Evolutionary conservation across 768 basidiomycete genomes (phyloP).

Genomic region (Serendipita sp.): DNA sequence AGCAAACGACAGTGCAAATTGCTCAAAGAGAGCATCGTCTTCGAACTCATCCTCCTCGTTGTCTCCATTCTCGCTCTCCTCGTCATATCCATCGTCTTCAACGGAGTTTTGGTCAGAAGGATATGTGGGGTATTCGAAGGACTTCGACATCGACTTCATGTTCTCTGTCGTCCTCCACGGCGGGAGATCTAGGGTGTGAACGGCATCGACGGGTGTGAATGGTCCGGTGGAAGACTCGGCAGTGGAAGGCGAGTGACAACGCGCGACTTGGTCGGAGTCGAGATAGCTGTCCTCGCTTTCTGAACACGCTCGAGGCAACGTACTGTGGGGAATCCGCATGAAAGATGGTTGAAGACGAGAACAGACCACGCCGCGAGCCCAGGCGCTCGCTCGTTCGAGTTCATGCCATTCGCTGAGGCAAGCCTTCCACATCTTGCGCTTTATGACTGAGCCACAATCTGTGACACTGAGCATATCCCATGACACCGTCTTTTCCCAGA

Average conservation of each 20-base stretch:
- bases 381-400: not conserved
- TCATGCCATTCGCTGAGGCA: constrained; percentile 3
- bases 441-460: not conserved
- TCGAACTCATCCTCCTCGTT: not conserved
- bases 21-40: not conserved
- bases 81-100: not conserved
- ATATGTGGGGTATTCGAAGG: not conserved
- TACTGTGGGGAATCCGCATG: too few relatives aligned
- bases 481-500: not conserved
- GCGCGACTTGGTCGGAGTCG: not conserved
- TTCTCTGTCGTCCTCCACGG: not conserved
- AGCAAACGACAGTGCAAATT: not conserved
- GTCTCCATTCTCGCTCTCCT: not conserved
- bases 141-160: not conserved
- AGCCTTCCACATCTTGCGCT: constrained; percentile 3
- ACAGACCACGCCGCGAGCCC: not conserved
- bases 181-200: not conserved
- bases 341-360: not conserved
- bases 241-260: not conserved
- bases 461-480: not conserved
- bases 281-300: not conserved
- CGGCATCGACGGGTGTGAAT: not conserved
- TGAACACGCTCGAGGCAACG: not conserved
- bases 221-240: not conserved
- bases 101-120: not conserved